These are phyloP conservation scores for Phytophthora palmivora DNA, from an alignment of 352 stramenopile species.

Conservation along the genomic window DNA sequence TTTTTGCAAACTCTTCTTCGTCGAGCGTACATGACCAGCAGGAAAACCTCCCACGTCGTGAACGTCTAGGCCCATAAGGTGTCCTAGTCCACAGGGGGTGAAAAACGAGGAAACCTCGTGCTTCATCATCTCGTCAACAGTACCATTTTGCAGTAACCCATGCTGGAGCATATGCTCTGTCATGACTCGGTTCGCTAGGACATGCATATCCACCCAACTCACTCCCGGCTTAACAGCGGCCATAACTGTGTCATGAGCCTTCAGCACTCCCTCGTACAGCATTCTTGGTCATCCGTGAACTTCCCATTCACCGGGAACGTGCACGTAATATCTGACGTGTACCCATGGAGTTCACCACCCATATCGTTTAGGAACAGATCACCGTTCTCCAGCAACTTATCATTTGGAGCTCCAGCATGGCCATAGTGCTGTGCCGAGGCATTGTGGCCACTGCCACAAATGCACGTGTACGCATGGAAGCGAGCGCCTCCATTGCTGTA, in stretches of 20 bases:
- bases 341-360: constrained; percentile 95
- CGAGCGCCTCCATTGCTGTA: constrained; percentile 95
- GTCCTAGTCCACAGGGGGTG: constrained; percentile 97
- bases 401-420: background rate
- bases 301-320: constrained; percentile 93
- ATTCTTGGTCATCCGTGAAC: constrained; percentile 91
- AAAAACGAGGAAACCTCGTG: constrained; percentile 96
- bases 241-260: constrained; percentile 92
- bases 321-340: constrained; percentile 97
- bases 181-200: constrained; percentile 91
- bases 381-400: background rate
- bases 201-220: constrained; percentile 94
- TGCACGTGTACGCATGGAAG: constrained; percentile 95
- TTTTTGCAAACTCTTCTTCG: constrained; percentile 65
- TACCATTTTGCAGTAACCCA: constrained; percentile 85
- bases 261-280: constrained; percentile 95
- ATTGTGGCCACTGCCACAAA: constrained; percentile 97
- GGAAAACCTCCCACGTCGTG: constrained; percentile 96
- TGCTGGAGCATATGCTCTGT: constrained; percentile 76
- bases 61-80: constrained; percentile 98
- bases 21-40: constrained; percentile 44
- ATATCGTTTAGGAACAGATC: constrained; percentile 94
- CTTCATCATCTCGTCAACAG: constrained; percentile 95
- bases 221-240: constrained; percentile 94
- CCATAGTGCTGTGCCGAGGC: constrained; percentile 50